Percentiles rank a stretch among this genome's conserved stretches.
Conservation (phyloP, 1,139 yeast genomes). For the Candida buenavistaensis region DNA sequence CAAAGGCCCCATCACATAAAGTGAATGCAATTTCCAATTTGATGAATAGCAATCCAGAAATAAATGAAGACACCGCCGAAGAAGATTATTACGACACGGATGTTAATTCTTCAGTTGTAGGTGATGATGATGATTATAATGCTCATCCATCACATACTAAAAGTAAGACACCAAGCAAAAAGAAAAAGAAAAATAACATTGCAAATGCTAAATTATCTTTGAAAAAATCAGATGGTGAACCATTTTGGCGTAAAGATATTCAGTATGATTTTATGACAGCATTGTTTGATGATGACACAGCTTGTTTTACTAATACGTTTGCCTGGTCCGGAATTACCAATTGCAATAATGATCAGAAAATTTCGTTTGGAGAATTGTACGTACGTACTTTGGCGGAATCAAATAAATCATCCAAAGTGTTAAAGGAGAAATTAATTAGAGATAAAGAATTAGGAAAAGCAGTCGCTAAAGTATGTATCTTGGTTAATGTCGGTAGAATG, state of each 20-base stretch:
- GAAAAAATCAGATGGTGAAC: constrained; percentile 90
- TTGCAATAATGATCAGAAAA: constrained; percentile 44
- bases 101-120: constrained; percentile 16
- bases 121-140: constrained; percentile 16
- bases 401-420: constrained; percentile 77
- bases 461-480: constrained; percentile 78
- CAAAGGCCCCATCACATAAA: constrained; percentile 6
- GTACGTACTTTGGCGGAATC: constrained; percentile 81
- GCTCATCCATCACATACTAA: constrained; percentile 13
- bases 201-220: constrained; percentile 32
- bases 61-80: constrained; percentile 11
- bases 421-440: constrained; percentile 70
- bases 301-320: constrained; percentile 68
- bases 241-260: constrained; percentile 84
- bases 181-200: constrained; percentile 14
- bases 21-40: constrained; percentile 9
- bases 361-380: constrained; percentile 85
- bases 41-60: constrained; percentile 7
- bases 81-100: constrained; percentile 17
- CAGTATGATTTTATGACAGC: constrained; percentile 76
- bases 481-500: constrained; percentile 91
- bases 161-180: constrained; percentile 6
- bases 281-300: constrained; percentile 61
- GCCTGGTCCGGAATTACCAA: constrained; percentile 34
- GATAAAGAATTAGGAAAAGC: constrained; percentile 67